phyloP scores from a whole-genome alignment of 345 rosid species.

The Dipteronia dyeriana region DNA sequence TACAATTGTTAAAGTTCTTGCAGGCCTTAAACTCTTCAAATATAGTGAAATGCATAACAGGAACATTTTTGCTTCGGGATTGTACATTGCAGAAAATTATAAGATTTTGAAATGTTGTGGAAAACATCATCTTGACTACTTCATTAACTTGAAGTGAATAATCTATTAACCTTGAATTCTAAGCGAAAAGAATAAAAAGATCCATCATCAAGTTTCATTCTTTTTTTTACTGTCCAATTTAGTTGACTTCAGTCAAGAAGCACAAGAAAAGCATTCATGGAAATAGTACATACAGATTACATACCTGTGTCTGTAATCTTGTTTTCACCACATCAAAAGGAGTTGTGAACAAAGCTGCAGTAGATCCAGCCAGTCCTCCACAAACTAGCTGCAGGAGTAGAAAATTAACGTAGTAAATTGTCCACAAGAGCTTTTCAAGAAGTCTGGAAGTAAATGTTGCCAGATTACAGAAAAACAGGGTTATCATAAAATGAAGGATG shows the following conservation, averaged over 20 bases:
- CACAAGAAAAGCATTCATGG: neutral
- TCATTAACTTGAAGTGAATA: too few species aligned
- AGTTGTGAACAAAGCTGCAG: slow-evolving; percentile 86
- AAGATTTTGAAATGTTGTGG: slow-evolving; percentile 1
- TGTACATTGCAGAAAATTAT: neutral
- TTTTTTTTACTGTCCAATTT: neutral
- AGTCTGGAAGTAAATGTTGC: slow-evolving; percentile 8
- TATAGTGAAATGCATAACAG: neutral
- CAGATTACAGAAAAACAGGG: slow-evolving; percentile 14
- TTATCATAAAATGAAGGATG: neutral
- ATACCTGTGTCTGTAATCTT: slow-evolving; percentile 87
- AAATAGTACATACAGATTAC: neutral
- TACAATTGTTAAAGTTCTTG: neutral
- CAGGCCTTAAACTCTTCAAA: neutral
- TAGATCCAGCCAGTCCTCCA: slow-evolving; percentile 92
- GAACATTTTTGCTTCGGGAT: neutral
- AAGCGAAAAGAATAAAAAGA: neutral
- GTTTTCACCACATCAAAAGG: slow-evolving; percentile 98
- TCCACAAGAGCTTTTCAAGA: slow-evolving; percentile 12
- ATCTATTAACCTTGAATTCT: neutral
- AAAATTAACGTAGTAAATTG: slow-evolving; percentile 13
- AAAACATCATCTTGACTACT: neutral
- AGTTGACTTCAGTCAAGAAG: neutral
- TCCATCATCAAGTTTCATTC: neutral
- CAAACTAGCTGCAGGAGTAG: slow-evolving; percentile 58